phyloP scores from a whole-genome alignment of 257 asterid species.

The Fraxinus anomala region DNA sequence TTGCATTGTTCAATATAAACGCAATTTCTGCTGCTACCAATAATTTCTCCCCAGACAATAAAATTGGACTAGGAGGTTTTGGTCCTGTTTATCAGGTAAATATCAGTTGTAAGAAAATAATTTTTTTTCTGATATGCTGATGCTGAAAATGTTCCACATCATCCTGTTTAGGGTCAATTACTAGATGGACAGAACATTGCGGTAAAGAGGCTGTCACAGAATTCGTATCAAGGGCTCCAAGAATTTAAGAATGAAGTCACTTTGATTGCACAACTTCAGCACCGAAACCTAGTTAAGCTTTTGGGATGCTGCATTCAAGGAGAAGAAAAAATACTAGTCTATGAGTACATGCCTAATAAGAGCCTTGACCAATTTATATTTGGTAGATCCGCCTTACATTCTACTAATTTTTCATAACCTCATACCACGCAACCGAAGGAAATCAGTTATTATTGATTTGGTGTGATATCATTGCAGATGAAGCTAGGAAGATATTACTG shows the following conservation, averaged over 20 bases:
- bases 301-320: slow-evolving; percentile 48
- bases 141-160: background rate
- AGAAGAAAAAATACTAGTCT: slow-evolving; percentile 33
- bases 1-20: slow-evolving; percentile 17
- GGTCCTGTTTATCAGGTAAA: slow-evolving; percentile 49
- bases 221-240: slow-evolving; percentile 39
- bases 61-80: slow-evolving; percentile 58
- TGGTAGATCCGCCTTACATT: slow-evolving; percentile 17
- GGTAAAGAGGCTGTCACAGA: slow-evolving; percentile 36
- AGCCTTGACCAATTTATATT: slow-evolving; percentile 44
- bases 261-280: slow-evolving; percentile 39
- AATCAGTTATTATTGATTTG: background rate
- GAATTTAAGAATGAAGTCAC: slow-evolving; percentile 46
- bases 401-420: background rate
- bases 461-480: slow-evolving; percentile 18
- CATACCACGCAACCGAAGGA: background rate
- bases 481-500: slow-evolving; percentile 22
- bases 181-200: slow-evolving; percentile 37
- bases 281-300: slow-evolving; percentile 43
- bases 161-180: slow-evolving; percentile 32
- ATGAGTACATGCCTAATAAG: slow-evolving; percentile 24
- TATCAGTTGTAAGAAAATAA: background rate
- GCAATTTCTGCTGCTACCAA: slow-evolving; percentile 40
- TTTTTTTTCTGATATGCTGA: background rate
- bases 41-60: slow-evolving; percentile 32